A percentile compares a stretch with the other conserved stretches of the same genome.
Evolutionary conservation across 2,329 filamentous ascomycete species (phyloP).

Genomic region (Polytolypa hystricis): DNA sequence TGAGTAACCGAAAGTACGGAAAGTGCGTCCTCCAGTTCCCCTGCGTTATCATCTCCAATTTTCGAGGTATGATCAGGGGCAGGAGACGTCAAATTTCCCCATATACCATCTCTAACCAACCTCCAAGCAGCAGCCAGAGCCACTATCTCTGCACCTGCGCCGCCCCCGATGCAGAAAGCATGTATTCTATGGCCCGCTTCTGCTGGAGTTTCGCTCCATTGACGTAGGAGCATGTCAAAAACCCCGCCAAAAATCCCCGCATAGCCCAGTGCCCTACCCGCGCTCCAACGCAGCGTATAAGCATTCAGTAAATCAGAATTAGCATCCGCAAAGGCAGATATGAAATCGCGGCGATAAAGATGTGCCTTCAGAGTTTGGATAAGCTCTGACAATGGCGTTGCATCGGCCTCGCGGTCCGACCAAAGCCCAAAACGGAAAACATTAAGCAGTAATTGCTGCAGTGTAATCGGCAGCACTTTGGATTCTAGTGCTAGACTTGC

Average conservation of each 20-base stretch:
- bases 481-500: neutral
- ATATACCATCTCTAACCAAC: constrained; percentile 18
- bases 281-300: constrained; percentile 87
- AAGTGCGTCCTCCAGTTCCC: constrained; percentile 12
- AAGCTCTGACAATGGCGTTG: constrained; percentile 34
- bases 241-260: constrained; percentile 41
- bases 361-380: constrained; percentile 79
- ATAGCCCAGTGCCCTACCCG: constrained; percentile 74
- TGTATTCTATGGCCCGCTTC: constrained; percentile 12
- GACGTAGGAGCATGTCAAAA: constrained; percentile 11
- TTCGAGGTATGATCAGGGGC: too few relatives aligned
- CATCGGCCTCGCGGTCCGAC: constrained; percentile 13
- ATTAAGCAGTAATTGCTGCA: constrained; percentile 62
- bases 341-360: constrained; percentile 77
- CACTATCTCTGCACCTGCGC: constrained; percentile 56
- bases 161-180: constrained; percentile 51
- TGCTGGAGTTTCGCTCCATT: neutral
- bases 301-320: constrained; percentile 59
- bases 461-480: constrained; percentile 33
- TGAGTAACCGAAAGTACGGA: constrained; percentile 12
- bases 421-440: constrained; percentile 59
- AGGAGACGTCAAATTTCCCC: neutral
- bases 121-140: constrained; percentile 47
- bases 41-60: too few relatives aligned
- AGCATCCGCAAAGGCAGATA: constrained; percentile 56